phyloP scores from a whole-genome alignment of 306 rosid species.

The barrel medic (Medicago truncatula) region MtrunA17r5.0-ANR NC_053045.1:55821501-55822000 shows the following conservation, averaged over 20 bases:
- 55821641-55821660: conserved; percentile 3
- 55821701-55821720: conserved; percentile 9
- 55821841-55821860: background rate
- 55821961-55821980: conserved; percentile 23
- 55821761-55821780: conserved; percentile 23
- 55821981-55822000: conserved; percentile 9
- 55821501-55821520: conserved; percentile 37
- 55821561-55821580: conserved; percentile 25
- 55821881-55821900: conserved; percentile 28
- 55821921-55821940: conserved; percentile 19
- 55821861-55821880: conserved; percentile 31
- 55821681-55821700: conserved; percentile 17
- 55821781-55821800: conserved; percentile 9
- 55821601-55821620: conserved; percentile 18
- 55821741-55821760: conserved; percentile 11
- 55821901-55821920: conserved; percentile 21
- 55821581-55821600: conserved; percentile 31
- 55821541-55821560: conserved; percentile 23
- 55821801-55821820: conserved; percentile 13
- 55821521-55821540: conserved; percentile 34
- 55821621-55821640: conserved; percentile 2
- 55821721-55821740: conserved; percentile 6
- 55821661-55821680: background rate
- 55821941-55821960: conserved; percentile 23
- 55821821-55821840: conserved; percentile 24